These are phyloP conservation scores for Rhodotorula sp. DNA, from an alignment of 1,284 basidiomycete genomes.

Conservation along the genomic window DNA sequence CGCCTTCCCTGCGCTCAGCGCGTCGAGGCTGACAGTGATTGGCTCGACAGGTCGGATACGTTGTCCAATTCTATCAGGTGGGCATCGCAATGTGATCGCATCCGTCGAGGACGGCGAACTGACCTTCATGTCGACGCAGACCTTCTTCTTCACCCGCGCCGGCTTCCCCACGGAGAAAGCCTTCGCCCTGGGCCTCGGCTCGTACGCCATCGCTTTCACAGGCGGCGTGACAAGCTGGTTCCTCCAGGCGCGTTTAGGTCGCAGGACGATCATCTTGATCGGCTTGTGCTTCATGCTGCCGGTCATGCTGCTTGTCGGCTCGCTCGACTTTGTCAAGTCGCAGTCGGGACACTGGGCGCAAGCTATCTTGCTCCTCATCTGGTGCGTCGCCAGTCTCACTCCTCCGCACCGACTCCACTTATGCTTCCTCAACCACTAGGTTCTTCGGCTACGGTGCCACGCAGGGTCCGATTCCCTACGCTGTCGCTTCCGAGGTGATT, in stretches of 20 bases:
- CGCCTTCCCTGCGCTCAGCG: conserved; percentile 11
- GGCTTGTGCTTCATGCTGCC: conserved; percentile 53
- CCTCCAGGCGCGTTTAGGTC: conserved; percentile 50
- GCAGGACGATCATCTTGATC: conserved; percentile 53
- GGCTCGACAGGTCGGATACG: too few species aligned
- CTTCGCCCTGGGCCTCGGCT: conserved; percentile 52
- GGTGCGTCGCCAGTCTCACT: conserved; percentile 46
- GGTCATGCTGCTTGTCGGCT: conserved; percentile 55
- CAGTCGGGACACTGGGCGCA: conserved; percentile 47
- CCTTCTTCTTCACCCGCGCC: conserved; percentile 51
- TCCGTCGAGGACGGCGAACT: not conserved
- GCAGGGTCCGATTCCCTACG: conserved; percentile 52
- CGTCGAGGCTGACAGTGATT: too few species aligned
- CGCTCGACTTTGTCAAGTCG: conserved; percentile 49
- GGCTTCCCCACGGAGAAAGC: conserved; percentile 49
- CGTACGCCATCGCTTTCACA: conserved; percentile 46
- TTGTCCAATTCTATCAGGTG: not conserved
- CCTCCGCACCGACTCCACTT: not conserved
- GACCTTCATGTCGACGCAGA: not conserved
- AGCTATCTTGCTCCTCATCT: conserved; percentile 52
- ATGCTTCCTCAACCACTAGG: conserved; percentile 25
- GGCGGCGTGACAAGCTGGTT: conserved; percentile 52
- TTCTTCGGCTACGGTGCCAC: conserved; percentile 51
- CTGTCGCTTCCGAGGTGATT: conserved; percentile 54
- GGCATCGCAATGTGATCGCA: not conserved